Conservation (phyloP, 305 asterid species). For the Fraxinus floribunda region DNA sequence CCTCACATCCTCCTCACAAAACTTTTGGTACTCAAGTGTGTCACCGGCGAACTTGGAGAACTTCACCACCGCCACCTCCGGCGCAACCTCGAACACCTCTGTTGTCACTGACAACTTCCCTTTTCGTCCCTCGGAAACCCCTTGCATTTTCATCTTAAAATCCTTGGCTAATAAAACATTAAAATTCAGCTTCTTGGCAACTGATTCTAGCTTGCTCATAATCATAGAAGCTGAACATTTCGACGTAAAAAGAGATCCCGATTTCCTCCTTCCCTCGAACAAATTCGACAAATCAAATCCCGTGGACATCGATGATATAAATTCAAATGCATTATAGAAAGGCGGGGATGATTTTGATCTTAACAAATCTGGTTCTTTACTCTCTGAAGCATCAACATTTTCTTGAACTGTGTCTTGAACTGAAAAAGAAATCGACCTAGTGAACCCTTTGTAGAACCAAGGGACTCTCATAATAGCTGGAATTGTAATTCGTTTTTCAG, state of each 20-base stretch:
- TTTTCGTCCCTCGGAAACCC: constrained; percentile 62
- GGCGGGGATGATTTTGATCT: constrained; percentile 59
- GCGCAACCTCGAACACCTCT: constrained; percentile 77
- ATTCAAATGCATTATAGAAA: constrained; percentile 69
- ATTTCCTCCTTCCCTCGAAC: constrained; percentile 45
- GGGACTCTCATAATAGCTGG: constrained; percentile 47
- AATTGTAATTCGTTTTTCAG: constrained; percentile 50
- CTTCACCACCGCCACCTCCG: constrained; percentile 75
- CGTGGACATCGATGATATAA: constrained; percentile 81
- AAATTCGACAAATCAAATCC: constrained; percentile 70
- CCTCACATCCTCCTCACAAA: constrained; percentile 65
- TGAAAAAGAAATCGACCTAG: constrained; percentile 33
- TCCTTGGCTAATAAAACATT: constrained; percentile 44
- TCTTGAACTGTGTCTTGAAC: constrained; percentile 32
- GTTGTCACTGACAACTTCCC: constrained; percentile 61
- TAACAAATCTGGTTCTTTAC: constrained; percentile 22
- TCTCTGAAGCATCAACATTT: background rate
- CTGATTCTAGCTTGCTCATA: constrained; percentile 46
- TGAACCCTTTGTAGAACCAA: constrained; percentile 57
- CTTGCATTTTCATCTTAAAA: constrained; percentile 61
- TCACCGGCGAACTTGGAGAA: constrained; percentile 69
- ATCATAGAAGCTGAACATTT: constrained; percentile 51
- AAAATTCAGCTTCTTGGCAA: constrained; percentile 59
- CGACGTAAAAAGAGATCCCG: constrained; percentile 64
- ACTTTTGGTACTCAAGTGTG: constrained; percentile 60